Evolutionary conservation across 805 yeast genomes (phyloP), one percentile per base, ranked within the genome.

Genomic region (Metschnikowia aberdeeniae): DNA sequence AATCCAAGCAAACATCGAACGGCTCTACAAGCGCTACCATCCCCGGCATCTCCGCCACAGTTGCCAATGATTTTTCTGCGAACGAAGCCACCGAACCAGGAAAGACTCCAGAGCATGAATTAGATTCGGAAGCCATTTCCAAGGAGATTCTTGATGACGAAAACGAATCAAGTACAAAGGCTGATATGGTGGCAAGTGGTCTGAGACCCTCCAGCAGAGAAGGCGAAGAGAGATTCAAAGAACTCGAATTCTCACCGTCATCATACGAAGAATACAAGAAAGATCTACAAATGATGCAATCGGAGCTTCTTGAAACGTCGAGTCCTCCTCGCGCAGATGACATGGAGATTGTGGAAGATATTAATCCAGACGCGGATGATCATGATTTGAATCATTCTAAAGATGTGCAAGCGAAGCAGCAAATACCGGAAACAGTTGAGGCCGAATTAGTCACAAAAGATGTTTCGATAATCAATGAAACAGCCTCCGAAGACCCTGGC

Each of bases 191-290:
- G 9, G 22, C 14, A 11, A 14, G 35, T 20, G 24, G 12, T 4
- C 28, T 20, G 34, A 20, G 35, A 11, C 29, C 35, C n/a, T 12
- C 35, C 4, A 31, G 42, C 34, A 39, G 36, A 39, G 42, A 14
- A 22, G 24, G 35, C 14, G 35, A 22, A 10, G 42, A 30, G 17
- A 38, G 20, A 6, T 8, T 20, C 17, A 10, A 12, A 7, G 30
- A 37, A 12, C 8, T 37, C 17, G 14, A 29, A 1, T 22, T 53
- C 8, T 50, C 57, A 3, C 54, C 56, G 13, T 45, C 51, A 3
- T 47, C 57, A 8, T 53, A 53, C 28, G 43, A 44, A 14, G 53
- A 47, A 14, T 53, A 53, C 31, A 46, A 42, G 39, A 33, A 43
- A 12, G 56, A 53, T 33, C 34, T 50, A 24, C 34, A 40, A 30